Evolutionary conservation across 2,329 filamentous ascomycete species (phyloP), one percentile per base, ranked within the genome.

Genomic region (Aspergillus floridensis): DNA sequence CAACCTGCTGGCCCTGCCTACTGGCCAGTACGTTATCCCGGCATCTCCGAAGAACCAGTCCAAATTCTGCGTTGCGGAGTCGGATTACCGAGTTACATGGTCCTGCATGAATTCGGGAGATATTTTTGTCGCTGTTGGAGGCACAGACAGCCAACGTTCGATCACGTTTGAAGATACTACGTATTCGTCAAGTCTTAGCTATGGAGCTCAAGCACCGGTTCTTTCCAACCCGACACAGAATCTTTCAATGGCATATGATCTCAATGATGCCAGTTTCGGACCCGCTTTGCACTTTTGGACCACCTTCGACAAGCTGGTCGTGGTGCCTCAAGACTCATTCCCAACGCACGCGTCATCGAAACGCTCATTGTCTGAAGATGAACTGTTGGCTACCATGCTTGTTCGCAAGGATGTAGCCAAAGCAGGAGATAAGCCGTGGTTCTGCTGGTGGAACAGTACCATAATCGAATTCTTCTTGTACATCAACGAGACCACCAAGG

Each of bases 381-480:
- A 70, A 55, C 63, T 62, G 21, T 29, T 70, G 47, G 61, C 59
- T 49, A 66, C 58, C 63, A 65, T 59, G 56, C 66, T 63, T 58
- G 63, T 72, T 54, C 75, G 76, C 59, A 77, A 77, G 44, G 76
- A 79, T 63, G 71, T 78, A 53, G 76, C 77, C 11, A 70, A 77
- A 58, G 78, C 81, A n/a, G 84, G 84, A 8, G 84, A 88, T 38
- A 81, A 80, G 59, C 86, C 87, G 2, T 90, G 87, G 87, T 88
- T 86, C 67, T 90, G 87, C 72, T 84, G 83, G 70, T 90, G 86
- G 86, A 90, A 90, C 68, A 77, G 79, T 14, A 90, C 87, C 0
- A 79, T 86, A 56, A 79, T 89, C 53, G 87, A 90, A 70, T 83
- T 84, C 41, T 89, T 88, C 72, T 81, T 90, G 50, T 90, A 88